Evolutionary conservation across 495 filamentous ascomycete species (phyloP).

Genomic region (Aspergillus baeticus): DNA sequence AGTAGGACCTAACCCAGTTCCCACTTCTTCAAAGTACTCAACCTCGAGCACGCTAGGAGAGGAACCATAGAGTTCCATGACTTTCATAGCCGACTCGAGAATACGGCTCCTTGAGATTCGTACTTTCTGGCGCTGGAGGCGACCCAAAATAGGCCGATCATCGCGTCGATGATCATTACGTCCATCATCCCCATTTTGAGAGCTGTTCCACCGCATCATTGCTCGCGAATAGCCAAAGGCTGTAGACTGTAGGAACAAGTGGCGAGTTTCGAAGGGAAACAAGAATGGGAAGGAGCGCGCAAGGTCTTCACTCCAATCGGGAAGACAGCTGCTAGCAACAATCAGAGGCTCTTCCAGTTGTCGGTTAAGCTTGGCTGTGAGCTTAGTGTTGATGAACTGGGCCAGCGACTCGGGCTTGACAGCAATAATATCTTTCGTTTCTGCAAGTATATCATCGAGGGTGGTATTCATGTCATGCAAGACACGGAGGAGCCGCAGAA

Average conservation of each 20-base stretch:
- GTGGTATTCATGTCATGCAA: constrained; percentile 93
- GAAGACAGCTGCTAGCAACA: constrained; percentile 94
- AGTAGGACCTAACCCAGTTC: constrained; percentile 93
- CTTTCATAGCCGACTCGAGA: constrained; percentile 93
- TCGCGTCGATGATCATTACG: constrained; percentile 82
- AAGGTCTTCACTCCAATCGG: constrained; percentile 96
- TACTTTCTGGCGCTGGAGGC: constrained; percentile 94
- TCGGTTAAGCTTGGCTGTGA: constrained; percentile 97
- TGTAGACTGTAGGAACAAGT: constrained; percentile 96
- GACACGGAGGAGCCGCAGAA: constrained; percentile 85
- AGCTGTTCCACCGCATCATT: constrained; percentile 96
- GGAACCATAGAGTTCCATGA: constrained; percentile 99
- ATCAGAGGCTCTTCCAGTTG: constrained; percentile 98
- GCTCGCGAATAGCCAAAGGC: constrained; percentile 97
- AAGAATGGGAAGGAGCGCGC: constrained; percentile 94
- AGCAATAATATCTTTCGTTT: constrained; percentile 68
- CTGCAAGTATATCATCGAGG: constrained; percentile 93
- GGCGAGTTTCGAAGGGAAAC: constrained; percentile 98
- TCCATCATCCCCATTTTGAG: constrained; percentile 74
- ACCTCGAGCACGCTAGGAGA: constrained; percentile 95
- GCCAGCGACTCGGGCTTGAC: constrained; percentile 82
- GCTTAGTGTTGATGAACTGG: constrained; percentile 98
- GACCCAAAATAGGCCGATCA: constrained; percentile 87
- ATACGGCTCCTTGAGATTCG: constrained; percentile 91
- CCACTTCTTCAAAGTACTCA: constrained; percentile 98